phyloP scores from a whole-genome alignment of 176 grass and related monocot genomes.

The Urochloa ruziziensis region DNA sequence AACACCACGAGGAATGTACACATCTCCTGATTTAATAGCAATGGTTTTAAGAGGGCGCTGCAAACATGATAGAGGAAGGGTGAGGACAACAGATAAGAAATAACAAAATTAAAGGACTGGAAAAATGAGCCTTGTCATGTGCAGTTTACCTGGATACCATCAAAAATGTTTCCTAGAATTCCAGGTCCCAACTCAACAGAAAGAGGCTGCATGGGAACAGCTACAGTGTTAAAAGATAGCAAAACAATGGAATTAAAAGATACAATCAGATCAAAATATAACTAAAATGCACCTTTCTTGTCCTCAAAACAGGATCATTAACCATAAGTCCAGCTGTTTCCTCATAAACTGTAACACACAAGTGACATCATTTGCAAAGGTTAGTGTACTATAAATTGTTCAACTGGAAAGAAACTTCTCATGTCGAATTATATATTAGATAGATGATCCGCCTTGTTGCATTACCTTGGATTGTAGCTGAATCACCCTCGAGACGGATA shows the following conservation, averaged over 20 bases:
- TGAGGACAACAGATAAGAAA: not conserved
- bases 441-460: not conserved
- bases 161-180: constrained; percentile 96
- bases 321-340: constrained; percentile 71
- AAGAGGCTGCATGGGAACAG: constrained; percentile 61
- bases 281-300: constrained; percentile 48
- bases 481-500: constrained; percentile 61
- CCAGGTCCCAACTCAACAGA: constrained; percentile 89
- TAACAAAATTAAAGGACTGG: not conserved
- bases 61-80: constrained; percentile 9
- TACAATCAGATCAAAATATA: not conserved
- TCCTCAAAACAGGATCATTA: constrained; percentile 64
- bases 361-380: not conserved
- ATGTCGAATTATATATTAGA: not conserved
- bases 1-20: constrained; percentile 96
- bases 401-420: not conserved
- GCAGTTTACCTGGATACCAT: constrained; percentile 76
- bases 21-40: constrained; percentile 83
- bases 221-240: not conserved
- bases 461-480: constrained; percentile 77
- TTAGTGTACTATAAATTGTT: constrained; percentile 11
- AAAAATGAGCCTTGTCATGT: not conserved
- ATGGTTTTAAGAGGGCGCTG: constrained; percentile 86
- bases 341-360: constrained; percentile 48
- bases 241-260: not conserved